Base-by-base conservation (phyloP, 2,329 filamentous ascomycete genomes). In the Tolypocladium cylindrosporum region DNA sequence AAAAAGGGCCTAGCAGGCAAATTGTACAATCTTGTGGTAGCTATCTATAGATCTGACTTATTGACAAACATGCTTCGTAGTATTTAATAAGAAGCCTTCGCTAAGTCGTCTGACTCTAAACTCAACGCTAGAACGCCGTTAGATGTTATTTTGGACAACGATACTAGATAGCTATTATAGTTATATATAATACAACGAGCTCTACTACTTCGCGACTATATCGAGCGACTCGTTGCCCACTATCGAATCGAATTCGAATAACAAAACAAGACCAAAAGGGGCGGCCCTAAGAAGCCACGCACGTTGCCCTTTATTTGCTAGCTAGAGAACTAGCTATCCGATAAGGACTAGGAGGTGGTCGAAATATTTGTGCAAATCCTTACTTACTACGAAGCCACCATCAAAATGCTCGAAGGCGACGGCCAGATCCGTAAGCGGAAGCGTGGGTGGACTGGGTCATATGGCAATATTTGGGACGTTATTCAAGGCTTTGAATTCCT, bases 81-180 rank as follows among this genome's bases (percentile, higher is more conserved):
- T 34, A 50, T 54, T 40, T 21, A 56, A 21, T 55, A 50, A 48
- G 10, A 34, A 10, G 54, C 54, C 34, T 54, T 40, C 31, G 57
- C 55, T 42, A 57, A 45, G 41, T 55, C 56, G n/a, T 37, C 56
- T 2, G 50, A 58, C 45, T 4, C 43, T 36, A 58, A 52, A 39
- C 39, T 41, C 31, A 57, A 54, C 55, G 52, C 48, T 3, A 58
- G 56, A 24, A 58, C 59, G n/a, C 58, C 60, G 27, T 36, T 62
- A 2, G 42, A 59, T 50, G 27, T 65, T 3, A 54, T 62, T 19
- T n/a, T 59, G 2, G 58, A 64, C 52, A 60, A 61, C 21, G 56
- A 58, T 42, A 61, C 61, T 16, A 43, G 60, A 21, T 62, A 60
- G 61, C 55, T 63, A 21, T 63, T 59, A 2, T 57, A 61, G 36